phyloP scores from a whole-genome alignment of 805 yeast genomes.

The Saturnispora ahearnii region DNA sequence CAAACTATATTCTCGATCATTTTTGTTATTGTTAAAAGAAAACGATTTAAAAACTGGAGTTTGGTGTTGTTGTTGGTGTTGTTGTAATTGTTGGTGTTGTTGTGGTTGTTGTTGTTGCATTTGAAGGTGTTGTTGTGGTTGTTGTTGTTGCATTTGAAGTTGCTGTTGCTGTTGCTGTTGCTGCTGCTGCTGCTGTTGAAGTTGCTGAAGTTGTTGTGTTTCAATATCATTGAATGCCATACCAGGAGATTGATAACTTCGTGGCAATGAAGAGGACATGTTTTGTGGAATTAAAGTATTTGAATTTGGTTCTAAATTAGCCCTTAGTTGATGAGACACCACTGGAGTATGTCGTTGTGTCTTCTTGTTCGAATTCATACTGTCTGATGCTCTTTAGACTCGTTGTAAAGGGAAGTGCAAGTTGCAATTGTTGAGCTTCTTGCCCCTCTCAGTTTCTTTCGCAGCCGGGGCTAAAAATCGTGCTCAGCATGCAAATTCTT shows the following conservation, averaged over 20 bases:
- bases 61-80: background rate
- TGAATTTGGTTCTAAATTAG: background rate
- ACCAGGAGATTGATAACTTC: background rate
- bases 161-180: background rate
- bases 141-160: background rate
- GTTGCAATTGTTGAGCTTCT: background rate
- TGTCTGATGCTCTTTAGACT: background rate
- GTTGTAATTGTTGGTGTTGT: background rate
- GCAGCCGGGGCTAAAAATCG: background rate
- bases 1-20: conserved; percentile 1
- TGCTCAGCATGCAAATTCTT: background rate
- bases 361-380: background rate
- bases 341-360: background rate
- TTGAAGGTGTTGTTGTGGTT: background rate
- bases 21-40: background rate
- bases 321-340: background rate
- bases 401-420: background rate
- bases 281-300: background rate
- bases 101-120: background rate
- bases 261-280: background rate
- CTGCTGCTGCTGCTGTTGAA: background rate
- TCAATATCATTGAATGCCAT: background rate
- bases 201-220: background rate
- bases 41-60: conserved; percentile 2
- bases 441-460: background rate